Conservation (phyloP, 352 stramenopile genomes). For the Paralagenidium karlingii region DNA sequence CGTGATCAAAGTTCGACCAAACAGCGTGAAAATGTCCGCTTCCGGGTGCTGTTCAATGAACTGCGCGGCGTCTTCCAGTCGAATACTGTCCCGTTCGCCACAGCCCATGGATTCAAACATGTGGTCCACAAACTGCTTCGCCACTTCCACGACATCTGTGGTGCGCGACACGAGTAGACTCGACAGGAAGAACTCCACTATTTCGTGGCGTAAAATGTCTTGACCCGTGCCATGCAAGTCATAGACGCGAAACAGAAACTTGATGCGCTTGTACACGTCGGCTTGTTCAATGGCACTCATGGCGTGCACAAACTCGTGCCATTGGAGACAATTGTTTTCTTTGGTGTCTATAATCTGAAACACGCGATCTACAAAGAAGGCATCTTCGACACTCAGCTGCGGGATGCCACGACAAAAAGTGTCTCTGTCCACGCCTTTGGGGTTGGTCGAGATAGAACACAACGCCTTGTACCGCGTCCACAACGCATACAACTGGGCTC, state of each 20-base stretch:
- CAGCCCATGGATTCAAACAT: conserved; percentile 39
- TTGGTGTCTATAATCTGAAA: conserved; percentile 55
- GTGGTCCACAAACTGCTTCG: conserved; percentile 43
- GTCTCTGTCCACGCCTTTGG: conserved; percentile 43
- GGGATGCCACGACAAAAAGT: conserved; percentile 49
- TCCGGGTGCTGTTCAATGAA: conserved; percentile 35
- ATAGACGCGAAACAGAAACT: conserved; percentile 67
- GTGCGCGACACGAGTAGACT: conserved; percentile 28
- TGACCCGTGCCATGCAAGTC: conserved; percentile 46
- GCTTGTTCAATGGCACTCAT: conserved; percentile 55
- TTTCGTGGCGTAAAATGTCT: conserved; percentile 42
- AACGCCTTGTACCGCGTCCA: conserved; percentile 68
- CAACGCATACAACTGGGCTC: conserved; percentile 43
- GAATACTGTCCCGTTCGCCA: conserved; percentile 18
- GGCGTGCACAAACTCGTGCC: conserved; percentile 58
- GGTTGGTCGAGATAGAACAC: conserved; percentile 29
- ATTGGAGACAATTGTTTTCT: conserved; percentile 46
- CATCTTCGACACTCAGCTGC: conserved; percentile 45
- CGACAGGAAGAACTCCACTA: conserved; percentile 46
- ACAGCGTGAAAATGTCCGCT: conserved; percentile 41
- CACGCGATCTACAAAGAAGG: conserved; percentile 62
- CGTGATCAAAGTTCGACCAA: conserved; percentile 56
- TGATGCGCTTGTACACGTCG: conserved; percentile 25
- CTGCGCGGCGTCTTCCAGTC: conserved; percentile 24
- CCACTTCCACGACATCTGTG: conserved; percentile 31